phyloP scores from a whole-genome alignment of 352 stramenopile genomes.

The Pythium plurisporium region DNA sequence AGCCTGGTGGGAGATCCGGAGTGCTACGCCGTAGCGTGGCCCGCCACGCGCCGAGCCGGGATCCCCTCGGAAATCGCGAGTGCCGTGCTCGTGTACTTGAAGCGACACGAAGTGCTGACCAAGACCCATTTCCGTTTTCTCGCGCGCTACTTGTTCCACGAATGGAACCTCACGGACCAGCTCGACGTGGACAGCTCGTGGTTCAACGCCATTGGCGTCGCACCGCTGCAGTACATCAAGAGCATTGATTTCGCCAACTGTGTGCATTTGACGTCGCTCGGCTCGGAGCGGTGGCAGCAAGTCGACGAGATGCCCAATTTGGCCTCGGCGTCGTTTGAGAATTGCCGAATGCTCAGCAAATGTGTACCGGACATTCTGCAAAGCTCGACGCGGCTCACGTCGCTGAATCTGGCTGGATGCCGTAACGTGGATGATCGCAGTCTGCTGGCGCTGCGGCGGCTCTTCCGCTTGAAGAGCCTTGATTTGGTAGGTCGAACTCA shows the following conservation, averaged over 20 bases:
- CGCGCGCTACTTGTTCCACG: slow-evolving; percentile 41
- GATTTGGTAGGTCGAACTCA: slow-evolving; percentile 40
- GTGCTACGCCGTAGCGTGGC: slow-evolving; percentile 25
- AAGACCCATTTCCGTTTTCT: slow-evolving; percentile 55
- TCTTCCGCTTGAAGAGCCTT: slow-evolving; percentile 39
- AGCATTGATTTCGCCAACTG: slow-evolving; percentile 59
- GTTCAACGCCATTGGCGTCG: slow-evolving; percentile 50
- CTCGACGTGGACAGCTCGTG: slow-evolving; percentile 55
- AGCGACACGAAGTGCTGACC: slow-evolving; percentile 45
- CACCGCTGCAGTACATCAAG: slow-evolving; percentile 43
- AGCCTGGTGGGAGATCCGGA: slow-evolving; percentile 36
- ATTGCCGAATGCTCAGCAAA: slow-evolving; percentile 38
- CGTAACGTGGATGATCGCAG: slow-evolving; percentile 52
- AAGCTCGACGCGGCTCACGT: slow-evolving; percentile 49
- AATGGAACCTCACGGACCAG: slow-evolving; percentile 52
- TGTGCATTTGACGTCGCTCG: slow-evolving; percentile 43
- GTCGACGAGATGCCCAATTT: slow-evolving; percentile 54
- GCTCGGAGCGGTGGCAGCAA: slow-evolving; percentile 28
- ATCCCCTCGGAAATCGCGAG: slow-evolving; percentile 36
- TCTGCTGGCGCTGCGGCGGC: slow-evolving; percentile 32
- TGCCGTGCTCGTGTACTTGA: slow-evolving; percentile 47
- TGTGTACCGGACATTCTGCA: slow-evolving; percentile 49
- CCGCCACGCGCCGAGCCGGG: neutral
- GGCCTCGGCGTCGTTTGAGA: slow-evolving; percentile 42
- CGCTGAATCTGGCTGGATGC: slow-evolving; percentile 58